Evolutionary conservation across 2,329 filamentous ascomycete species (phyloP), one percentile per base, ranked within the genome.

Genomic region (Chrysoporthe austroafricana): DNA sequence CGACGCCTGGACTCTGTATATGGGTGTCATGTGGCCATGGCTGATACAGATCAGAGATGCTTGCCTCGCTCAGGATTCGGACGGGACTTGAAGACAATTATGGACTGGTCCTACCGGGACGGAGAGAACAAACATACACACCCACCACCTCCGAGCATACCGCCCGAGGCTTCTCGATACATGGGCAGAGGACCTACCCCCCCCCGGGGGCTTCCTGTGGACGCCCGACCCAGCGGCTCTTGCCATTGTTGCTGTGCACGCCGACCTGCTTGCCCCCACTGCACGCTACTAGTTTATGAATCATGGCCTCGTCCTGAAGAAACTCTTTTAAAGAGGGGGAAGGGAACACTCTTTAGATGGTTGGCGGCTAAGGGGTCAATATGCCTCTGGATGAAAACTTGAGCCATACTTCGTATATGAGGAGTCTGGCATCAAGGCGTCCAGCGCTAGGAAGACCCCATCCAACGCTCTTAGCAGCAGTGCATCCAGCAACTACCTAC

Each of bases 21-120:
- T 34, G 13, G 21, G 50, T 32, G 3, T 13, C 11, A n/a, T 32
- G 50, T 26, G 14, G 50, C 50, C 21, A 26, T 13, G 26, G 50
- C 26, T 7, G 26, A 16, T 16, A 54, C 50, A 48, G 43, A 18
- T 46, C 2, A 18, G 26, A 44, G 8, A 11, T 61, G 26, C 7
- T 48, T 48, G 59, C 59, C 59, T 61, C 43, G 44, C 59, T 34
- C 59, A n/a, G 18, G 26, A 32, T 5, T 16, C 32, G 50, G 26
- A 11, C 36, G 16, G 4, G 26, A 48, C n/a, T 21, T 44, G 21
- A 46, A 7, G 58, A 61, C 16, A 44, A 26, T 1, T 18, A 43
- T 26, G 50, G 14, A 59, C 21, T n/a, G 8, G 34, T 8, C 18
- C n/a, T n/a, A 59, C 9, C 9, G 18, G 26, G 13, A 42, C 7